Percentiles rank a stretch among this genome's conserved stretches.
Evolutionary conservation across 257 asterid genomes (phyloP).

Genomic region (Fraxinus cuspidata): DNA sequence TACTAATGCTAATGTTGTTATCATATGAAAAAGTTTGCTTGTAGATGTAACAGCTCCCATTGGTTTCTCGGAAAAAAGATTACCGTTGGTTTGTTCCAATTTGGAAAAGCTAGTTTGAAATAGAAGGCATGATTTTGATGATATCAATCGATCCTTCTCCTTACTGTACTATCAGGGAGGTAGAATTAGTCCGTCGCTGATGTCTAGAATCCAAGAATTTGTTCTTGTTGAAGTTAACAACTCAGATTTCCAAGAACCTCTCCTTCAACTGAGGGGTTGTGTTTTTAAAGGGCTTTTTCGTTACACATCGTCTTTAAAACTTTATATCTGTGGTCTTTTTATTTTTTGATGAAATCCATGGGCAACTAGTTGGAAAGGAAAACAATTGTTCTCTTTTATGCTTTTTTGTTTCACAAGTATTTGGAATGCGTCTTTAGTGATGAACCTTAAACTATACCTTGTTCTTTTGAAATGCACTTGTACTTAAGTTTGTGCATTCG

Average conservation of each 20-base stretch:
- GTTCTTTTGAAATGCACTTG: not conserved
- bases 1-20: not conserved
- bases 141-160: not conserved
- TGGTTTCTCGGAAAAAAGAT: not conserved
- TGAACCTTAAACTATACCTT: not conserved
- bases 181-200: not conserved
- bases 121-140: not conserved
- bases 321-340: not conserved
- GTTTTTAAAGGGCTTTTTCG: not conserved
- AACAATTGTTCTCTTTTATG: not conserved
- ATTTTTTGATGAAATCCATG: not conserved
- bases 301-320: not conserved
- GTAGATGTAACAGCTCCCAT: not conserved
- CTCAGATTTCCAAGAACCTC: not conserved
- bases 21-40: not conserved
- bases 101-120: not conserved
- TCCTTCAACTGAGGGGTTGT: not conserved
- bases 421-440: not conserved
- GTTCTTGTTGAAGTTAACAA: not conserved
- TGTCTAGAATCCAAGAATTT: not conserved
- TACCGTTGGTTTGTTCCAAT: not conserved
- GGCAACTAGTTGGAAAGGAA: not conserved
- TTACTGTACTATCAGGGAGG: not conserved
- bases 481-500: not conserved
- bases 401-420: not conserved